These are phyloP conservation scores for Nitzschia palea DNA, from an alignment of 108 stramenopile species.

Conservation along the genomic window DNA sequence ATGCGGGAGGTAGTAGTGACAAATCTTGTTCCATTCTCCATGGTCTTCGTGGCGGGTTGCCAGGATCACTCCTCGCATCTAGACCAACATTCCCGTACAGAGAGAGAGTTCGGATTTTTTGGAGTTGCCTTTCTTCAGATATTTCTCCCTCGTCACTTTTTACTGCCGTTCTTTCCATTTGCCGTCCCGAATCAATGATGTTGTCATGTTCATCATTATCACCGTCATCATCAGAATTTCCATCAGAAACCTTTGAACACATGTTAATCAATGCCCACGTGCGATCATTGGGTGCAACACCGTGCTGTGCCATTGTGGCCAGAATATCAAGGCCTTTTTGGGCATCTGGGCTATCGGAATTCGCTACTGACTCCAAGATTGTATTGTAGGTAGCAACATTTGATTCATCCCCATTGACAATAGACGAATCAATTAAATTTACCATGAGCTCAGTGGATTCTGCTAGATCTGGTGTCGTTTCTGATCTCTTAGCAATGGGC, in stretches of 20 bases:
- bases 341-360: neutral
- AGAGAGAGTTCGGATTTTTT: neutral
- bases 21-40: conserved; percentile 7
- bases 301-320: neutral
- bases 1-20: neutral
- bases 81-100: neutral
- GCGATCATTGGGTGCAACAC: neutral
- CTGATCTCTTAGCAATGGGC: too few relatives aligned
- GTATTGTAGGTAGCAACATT: neutral
- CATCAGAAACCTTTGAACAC: neutral
- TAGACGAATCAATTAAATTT: too few relatives aligned
- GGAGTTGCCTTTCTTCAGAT: too few relatives aligned
- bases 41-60: neutral
- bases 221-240: neutral
- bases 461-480: too few relatives aligned
- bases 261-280: neutral
- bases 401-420: too few relatives aligned
- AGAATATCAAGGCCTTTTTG: neutral
- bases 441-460: too few relatives aligned
- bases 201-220: neutral
- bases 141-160: neutral
- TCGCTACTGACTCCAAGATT: neutral
- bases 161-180: neutral
- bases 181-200: neutral
- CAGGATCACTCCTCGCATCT: neutral